phyloP scores from a whole-genome alignment of 306 rosid genomes.

The Vigna trinervia region DNA sequence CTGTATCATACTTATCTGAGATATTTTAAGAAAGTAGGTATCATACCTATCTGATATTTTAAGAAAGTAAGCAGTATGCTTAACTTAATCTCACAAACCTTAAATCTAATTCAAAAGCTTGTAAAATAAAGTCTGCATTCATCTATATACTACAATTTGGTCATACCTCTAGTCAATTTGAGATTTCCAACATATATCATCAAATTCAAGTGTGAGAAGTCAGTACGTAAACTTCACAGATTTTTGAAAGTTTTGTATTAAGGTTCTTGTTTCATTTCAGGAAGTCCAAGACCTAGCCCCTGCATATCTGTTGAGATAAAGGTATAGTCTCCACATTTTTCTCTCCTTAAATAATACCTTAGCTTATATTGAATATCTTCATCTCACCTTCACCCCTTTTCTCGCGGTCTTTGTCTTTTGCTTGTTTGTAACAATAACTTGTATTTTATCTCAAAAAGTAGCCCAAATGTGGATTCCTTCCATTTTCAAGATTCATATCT shows the following conservation, averaged over 20 bases:
- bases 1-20: conserved; percentile 11
- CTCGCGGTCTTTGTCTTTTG: conserved; percentile 1
- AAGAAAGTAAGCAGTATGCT: too few relatives aligned
- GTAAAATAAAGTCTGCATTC: too few relatives aligned
- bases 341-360: not conserved
- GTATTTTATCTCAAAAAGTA: conserved; percentile 43
- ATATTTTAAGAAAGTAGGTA: not conserved
- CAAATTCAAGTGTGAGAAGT: not conserved
- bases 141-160: too few relatives aligned
- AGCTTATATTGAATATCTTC: conserved; percentile 21
- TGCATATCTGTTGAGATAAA: conserved; percentile 92
- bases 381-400: not conserved
- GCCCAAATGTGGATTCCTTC: conserved; percentile 98
- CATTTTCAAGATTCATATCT: conserved; percentile 72
- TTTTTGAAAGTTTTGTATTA: conserved; percentile 26
- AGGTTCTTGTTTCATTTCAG: conserved; percentile 58
- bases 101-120: too few relatives aligned
- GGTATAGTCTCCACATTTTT: conserved; percentile 52
- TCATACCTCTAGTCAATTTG: too few relatives aligned
- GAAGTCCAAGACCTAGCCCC: conserved; percentile 54
- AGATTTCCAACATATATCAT: not conserved
- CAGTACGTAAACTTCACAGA: conserved; percentile 16
- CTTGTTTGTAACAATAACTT: conserved; percentile 25
- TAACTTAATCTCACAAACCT: too few relatives aligned
- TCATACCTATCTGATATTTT: conserved; percentile 13